Evolutionary conservation across 2,329 filamentous ascomycete genomes (phyloP).

Genomic region (Lasiodiplodia theobromae): DNA sequence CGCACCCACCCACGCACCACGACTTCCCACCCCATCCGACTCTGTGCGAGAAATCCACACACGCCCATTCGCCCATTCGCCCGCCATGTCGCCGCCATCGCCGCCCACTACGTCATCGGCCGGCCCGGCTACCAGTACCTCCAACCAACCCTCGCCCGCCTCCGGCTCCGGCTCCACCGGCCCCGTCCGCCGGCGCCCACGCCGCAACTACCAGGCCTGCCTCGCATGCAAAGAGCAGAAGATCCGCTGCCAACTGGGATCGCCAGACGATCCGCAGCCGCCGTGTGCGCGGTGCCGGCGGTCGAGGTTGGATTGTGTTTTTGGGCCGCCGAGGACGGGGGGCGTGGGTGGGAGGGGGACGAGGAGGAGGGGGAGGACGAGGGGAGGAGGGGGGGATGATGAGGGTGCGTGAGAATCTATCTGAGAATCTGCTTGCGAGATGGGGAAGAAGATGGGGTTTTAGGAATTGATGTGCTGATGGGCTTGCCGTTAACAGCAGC

Average conservation of each 20-base stretch:
- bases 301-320: constrained; percentile 6
- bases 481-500: no score
- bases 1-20: no score
- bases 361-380: not conserved
- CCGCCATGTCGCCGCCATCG: no score
- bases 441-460: no score
- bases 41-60: no score
- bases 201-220: constrained; percentile 24
- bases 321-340: not conserved
- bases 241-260: constrained; percentile 20
- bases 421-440: no score
- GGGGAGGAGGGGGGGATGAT: not conserved
- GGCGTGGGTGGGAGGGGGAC: not conserved
- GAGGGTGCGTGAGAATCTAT: not conserved
- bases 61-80: no score
- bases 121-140: no score
- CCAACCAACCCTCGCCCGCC: not conserved
- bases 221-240: constrained; percentile 21
- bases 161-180: not conserved
- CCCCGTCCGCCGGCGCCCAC: not conserved
- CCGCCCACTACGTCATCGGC: no score
- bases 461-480: no score
- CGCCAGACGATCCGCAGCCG: constrained; percentile 14
- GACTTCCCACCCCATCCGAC: no score
- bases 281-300: constrained; percentile 12